Conservation (phyloP, 2,329 filamentous ascomycete genomes). For the Alternaria arbusti region DNA sequence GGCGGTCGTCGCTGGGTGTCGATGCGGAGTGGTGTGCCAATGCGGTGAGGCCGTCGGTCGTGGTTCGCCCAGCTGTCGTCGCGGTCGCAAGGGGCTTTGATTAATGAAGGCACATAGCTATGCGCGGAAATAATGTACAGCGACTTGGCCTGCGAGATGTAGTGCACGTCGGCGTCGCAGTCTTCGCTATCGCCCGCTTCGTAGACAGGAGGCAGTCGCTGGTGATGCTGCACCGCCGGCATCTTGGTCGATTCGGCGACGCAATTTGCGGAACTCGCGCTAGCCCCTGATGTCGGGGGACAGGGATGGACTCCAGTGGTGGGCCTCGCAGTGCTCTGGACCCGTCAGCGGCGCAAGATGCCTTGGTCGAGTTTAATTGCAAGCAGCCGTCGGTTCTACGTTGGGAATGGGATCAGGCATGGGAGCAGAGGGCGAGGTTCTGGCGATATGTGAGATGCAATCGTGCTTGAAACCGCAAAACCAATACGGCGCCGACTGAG, state of each 20-base stretch:
- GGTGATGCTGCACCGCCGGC: conserved; percentile 35
- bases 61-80: conserved; percentile 30
- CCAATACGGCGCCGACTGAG: conserved; percentile 6
- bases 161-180: conserved; percentile 20
- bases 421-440: not conserved
- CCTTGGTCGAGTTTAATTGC: conserved; percentile 2
- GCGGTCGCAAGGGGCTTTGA: conserved; percentile 32
- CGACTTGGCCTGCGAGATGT: conserved; percentile 26
- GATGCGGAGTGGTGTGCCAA: conserved; percentile 23
- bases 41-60: conserved; percentile 29
- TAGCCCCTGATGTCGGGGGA: conserved; percentile 16
- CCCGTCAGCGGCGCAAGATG: conserved; percentile 13
- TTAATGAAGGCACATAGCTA: conserved; percentile 45
- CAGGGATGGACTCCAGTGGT: conserved; percentile 19
- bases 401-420: conserved; percentile 1
- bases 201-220: conserved; percentile 19
- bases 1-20: conserved; percentile 26
- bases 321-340: conserved; percentile 20
- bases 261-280: conserved; percentile 39
- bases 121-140: conserved; percentile 47
- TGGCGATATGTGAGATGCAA: not conserved
- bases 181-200: conserved; percentile 12
- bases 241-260: conserved; percentile 25
- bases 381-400: not conserved
- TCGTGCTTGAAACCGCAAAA: not conserved